Evolutionary conservation across 768 basidiomycete species (phyloP).

Genomic region (Cystobasidium tubakii): DNA sequence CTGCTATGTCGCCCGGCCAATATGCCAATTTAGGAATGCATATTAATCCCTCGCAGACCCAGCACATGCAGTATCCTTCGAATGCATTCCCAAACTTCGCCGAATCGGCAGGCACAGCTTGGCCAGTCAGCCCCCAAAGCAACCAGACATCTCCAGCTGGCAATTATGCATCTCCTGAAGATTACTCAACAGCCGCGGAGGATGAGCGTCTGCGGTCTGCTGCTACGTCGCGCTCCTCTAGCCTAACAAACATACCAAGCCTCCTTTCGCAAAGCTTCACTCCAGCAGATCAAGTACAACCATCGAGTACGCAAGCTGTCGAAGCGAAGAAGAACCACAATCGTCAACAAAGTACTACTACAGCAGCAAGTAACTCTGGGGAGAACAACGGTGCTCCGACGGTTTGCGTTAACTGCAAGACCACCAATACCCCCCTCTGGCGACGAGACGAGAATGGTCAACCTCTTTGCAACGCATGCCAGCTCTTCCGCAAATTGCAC

Average conservation of each 20-base stretch:
- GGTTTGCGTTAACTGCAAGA: slow-evolving; percentile 44
- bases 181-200: neutral
- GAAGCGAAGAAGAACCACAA: slow-evolving; percentile 13
- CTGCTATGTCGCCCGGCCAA: neutral
- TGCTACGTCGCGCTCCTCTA: slow-evolving; percentile 1
- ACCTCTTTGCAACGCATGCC: slow-evolving; percentile 47
- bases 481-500: slow-evolving; percentile 47
- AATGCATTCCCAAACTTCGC: neutral
- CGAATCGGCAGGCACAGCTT: neutral
- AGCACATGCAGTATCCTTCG: neutral
- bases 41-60: slow-evolving; percentile 16
- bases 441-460: slow-evolving; percentile 45
- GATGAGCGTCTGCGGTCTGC: neutral
- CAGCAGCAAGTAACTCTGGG: neutral
- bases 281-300: neutral
- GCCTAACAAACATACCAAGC: neutral
- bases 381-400: neutral
- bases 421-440: slow-evolving; percentile 47
- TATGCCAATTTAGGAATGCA: slow-evolving; percentile 7
- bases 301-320: neutral
- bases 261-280: slow-evolving; percentile 8
- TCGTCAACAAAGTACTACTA: neutral
- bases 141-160: slow-evolving; percentile 4
- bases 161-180: neutral
- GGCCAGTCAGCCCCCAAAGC: neutral